A percentile compares a stretch with the other conserved stretches of the same genome.
phyloP scores from a whole-genome alignment of 2,329 filamentous ascomycete genomes.

The Knoxdaviesia capensis region DNA sequence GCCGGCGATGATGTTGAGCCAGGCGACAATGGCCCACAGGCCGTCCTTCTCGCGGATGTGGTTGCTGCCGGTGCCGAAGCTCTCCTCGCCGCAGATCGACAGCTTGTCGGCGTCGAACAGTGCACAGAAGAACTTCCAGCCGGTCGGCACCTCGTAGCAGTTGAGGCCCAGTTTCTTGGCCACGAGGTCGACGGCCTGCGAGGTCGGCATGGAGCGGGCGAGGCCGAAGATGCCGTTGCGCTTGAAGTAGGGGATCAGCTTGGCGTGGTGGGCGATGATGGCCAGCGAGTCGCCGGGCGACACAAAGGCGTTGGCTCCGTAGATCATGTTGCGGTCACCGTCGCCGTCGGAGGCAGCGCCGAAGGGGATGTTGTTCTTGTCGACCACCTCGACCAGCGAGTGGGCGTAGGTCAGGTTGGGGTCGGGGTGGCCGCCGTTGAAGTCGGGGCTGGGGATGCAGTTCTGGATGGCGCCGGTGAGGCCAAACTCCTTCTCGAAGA shows the following conservation, averaged over 20 bases:
- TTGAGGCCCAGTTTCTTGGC: conserved; percentile 83
- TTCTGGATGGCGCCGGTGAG: conserved; percentile 67
- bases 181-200: conserved; percentile 84
- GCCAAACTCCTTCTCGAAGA: conserved; percentile 87
- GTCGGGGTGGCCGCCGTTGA: conserved; percentile 92
- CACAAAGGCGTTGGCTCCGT: conserved; percentile 89
- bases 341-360: conserved; percentile 93
- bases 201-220: conserved; percentile 94
- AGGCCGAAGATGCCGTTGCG: conserved; percentile 91
- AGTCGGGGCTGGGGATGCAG: conserved; percentile 81
- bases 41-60: conserved; percentile 99
- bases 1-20: conserved; percentile 96
- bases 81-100: conserved; percentile 97
- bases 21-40: conserved; percentile 90
- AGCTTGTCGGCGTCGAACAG: conserved; percentile 89
- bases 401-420: conserved; percentile 95
- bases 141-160: conserved; percentile 92
- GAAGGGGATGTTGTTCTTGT: conserved; percentile 82
- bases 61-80: conserved; percentile 93
- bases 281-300: conserved; percentile 93
- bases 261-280: conserved; percentile 92
- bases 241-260: conserved; percentile 96
- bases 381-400: conserved; percentile 81
- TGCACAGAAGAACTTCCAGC: conserved; percentile 98
- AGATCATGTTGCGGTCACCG: conserved; percentile 99